phyloP scores from a whole-genome alignment of 2,329 filamentous ascomycete species.

The Colletotrichum sp. region DNA sequence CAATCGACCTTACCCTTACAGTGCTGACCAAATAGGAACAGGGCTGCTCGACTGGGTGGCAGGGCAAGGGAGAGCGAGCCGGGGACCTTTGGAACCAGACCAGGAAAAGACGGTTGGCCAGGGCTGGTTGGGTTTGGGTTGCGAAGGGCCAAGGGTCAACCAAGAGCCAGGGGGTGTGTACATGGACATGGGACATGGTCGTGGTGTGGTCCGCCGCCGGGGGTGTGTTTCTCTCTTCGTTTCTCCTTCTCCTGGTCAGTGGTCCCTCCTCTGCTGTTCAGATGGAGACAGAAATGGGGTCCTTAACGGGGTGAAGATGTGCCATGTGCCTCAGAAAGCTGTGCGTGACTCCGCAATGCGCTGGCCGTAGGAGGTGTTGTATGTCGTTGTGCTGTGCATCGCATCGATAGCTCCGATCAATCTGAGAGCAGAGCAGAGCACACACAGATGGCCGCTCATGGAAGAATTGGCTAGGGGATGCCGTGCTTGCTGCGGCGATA shows the following conservation, averaged over 20 bases:
- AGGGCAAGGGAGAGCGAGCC: conserved; percentile 18
- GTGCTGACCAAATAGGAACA: not conserved
- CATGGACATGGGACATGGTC: not conserved
- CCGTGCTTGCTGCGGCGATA: not conserved
- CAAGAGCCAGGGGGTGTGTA: not conserved
- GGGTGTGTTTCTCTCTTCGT: not conserved
- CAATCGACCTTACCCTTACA: not conserved
- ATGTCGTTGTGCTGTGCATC: not conserved
- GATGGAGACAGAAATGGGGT: not conserved
- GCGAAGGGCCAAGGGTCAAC: conserved; percentile 1
- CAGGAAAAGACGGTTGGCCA: conserved; percentile 9
- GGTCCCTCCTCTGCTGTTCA: not conserved
- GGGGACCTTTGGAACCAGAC: conserved; percentile 8
- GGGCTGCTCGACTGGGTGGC: conserved; percentile 8
- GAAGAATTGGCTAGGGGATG: not conserved
- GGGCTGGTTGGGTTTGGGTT: conserved; percentile 14
- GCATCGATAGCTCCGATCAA: not conserved
- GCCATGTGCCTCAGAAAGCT: not conserved
- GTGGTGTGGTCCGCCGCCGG: not conserved
- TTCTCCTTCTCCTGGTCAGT: not conserved
- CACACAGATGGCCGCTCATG: not conserved
- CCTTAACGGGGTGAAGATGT: not conserved
- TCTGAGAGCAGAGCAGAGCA: not conserved
- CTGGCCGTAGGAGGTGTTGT: not conserved
- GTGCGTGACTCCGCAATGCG: not conserved